Conservation (phyloP, 2,329 filamentous ascomycete species). For the Fusarium avenaceum region DNA sequence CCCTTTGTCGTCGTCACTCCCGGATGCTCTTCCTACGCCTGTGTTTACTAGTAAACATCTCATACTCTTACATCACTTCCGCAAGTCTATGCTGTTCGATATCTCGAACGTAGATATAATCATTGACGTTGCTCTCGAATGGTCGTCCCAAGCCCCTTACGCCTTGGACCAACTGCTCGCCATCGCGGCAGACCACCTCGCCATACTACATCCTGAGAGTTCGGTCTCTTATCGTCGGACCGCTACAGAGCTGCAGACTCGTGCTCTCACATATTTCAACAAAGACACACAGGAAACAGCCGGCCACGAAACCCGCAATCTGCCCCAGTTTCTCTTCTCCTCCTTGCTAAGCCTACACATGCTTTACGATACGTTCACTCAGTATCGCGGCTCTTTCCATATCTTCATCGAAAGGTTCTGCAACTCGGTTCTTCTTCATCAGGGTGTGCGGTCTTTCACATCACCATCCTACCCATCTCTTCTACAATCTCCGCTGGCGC, state of each 20-base stretch:
- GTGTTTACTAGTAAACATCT: conserved; percentile 57
- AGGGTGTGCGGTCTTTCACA: conserved; percentile 58
- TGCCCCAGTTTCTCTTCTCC: conserved; percentile 62
- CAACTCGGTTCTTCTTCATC: conserved; percentile 59
- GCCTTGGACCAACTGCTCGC: conserved; percentile 63
- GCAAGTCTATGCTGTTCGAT: conserved; percentile 46
- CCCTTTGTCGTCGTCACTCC: conserved; percentile 18
- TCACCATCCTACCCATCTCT: conserved; percentile 54
- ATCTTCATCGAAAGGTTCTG: conserved; percentile 58
- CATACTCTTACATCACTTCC: conserved; percentile 57
- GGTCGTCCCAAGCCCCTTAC: conserved; percentile 57
- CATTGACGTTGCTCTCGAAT: conserved; percentile 52
- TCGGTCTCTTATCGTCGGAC: conserved; percentile 48
- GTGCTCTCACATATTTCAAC: conserved; percentile 58
- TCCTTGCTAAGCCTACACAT: conserved; percentile 61
- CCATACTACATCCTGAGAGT: conserved; percentile 40
- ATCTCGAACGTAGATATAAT: conserved; percentile 43
- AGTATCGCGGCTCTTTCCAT: conserved; percentile 56
- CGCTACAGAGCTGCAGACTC: conserved; percentile 61
- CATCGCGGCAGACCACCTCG: conserved; percentile 59
- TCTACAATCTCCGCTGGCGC: conserved; percentile 53
- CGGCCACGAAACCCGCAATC: conserved; percentile 46
- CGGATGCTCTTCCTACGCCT: conserved; percentile 32
- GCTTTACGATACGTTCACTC: conserved; percentile 61
- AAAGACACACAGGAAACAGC: conserved; percentile 48